Evolutionary conservation across 495 filamentous ascomycete genomes (phyloP).

Genomic region (Copromyces sp.): DNA sequence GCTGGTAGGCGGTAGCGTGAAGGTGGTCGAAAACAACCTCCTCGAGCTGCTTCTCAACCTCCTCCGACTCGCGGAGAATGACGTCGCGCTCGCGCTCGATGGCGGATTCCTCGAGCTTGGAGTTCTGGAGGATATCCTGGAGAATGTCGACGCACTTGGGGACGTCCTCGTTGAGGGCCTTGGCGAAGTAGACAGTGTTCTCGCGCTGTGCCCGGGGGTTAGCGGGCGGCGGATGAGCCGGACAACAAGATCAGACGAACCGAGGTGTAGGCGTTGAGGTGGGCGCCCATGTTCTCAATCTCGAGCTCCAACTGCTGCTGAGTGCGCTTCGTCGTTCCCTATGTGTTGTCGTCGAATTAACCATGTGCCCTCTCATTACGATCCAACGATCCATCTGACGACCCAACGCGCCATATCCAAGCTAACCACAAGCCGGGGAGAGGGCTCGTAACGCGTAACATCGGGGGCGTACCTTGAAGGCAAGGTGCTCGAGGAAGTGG

Average conservation of each 20-base stretch:
- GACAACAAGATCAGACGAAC: conserved; percentile 47
- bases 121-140: conserved; percentile 97
- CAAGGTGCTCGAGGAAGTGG: conserved; percentile 98
- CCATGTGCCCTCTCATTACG: neutral
- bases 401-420: neutral
- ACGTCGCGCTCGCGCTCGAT: conserved; percentile 98
- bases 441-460: neutral
- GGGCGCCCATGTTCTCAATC: conserved; percentile 99
- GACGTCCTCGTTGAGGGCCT: conserved; percentile 95
- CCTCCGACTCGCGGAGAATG: conserved; percentile 96
- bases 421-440: neutral
- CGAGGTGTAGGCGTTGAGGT: conserved; percentile 99
- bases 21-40: conserved; percentile 99
- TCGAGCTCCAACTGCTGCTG: conserved; percentile 97
- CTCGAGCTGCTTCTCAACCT: conserved; percentile 99
- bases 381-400: neutral
- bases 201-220: conserved; percentile 55
- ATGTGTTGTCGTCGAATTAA: neutral
- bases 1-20: conserved; percentile 94
- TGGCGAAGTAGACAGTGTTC: conserved; percentile 99
- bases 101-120: conserved; percentile 81
- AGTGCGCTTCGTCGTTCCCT: conserved; percentile 84
- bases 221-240: conserved; percentile 21
- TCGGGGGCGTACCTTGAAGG: conserved; percentile 73
- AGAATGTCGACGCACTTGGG: conserved; percentile 95